A percentile compares a stretch with the other conserved stretches of the same genome.
Evolutionary conservation across 2,329 filamentous ascomycete genomes (phyloP).

Genomic region (Colletotrichum camelliae): DNA sequence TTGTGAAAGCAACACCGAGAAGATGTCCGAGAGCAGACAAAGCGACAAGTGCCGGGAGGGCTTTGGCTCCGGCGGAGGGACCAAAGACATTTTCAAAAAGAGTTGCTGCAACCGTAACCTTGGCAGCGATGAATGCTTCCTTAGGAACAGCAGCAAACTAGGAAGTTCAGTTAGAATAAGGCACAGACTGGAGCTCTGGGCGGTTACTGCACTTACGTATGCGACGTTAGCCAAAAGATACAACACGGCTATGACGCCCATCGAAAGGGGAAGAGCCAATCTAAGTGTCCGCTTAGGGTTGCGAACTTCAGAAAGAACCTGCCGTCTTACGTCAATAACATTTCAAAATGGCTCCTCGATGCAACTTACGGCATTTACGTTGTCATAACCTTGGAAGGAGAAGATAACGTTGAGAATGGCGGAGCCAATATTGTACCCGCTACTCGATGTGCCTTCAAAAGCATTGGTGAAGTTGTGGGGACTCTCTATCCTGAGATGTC

Average conservation of each 20-base stretch:
- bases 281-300: slow-evolving; percentile 17
- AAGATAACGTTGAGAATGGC: slow-evolving; percentile 18
- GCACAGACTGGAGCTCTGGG: neutral
- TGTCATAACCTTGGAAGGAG: slow-evolving; percentile 16
- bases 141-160: slow-evolving; percentile 18
- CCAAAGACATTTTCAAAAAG: slow-evolving; percentile 18
- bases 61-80: slow-evolving; percentile 3
- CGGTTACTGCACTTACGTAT: neutral
- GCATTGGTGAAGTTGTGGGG: slow-evolving; percentile 8
- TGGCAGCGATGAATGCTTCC: slow-evolving; percentile 17
- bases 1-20: slow-evolving; percentile 11
- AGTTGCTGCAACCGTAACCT: slow-evolving; percentile 16
- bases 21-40: slow-evolving; percentile 15
- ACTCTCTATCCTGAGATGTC: slow-evolving; percentile 2
- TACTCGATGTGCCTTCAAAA: slow-evolving; percentile 10
- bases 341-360: accelerated
- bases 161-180: neutral
- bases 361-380: slow-evolving; percentile 2
- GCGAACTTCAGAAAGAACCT: slow-evolving; percentile 14
- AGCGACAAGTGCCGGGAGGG: slow-evolving; percentile 5
- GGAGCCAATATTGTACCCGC: slow-evolving; percentile 16
- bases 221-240: slow-evolving; percentile 15
- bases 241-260: slow-evolving; percentile 7
- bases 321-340: neutral
- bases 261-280: slow-evolving; percentile 8